phyloP scores from a whole-genome alignment of 2,329 filamentous ascomycete species.

The Blastomyces emzantsi region DNA sequence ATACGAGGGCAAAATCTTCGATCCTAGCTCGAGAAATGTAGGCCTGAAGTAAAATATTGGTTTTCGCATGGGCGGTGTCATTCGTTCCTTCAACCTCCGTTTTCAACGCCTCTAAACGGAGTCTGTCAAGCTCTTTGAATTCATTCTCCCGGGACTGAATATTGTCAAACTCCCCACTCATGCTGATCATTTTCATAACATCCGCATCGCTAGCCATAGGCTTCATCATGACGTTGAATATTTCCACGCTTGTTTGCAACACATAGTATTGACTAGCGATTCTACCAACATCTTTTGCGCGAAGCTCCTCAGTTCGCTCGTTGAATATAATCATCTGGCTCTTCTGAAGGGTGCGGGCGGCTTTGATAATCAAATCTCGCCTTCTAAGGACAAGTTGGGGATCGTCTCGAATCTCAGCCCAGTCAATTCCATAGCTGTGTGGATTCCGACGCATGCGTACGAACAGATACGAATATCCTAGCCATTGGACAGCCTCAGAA shows the following conservation, averaged over 20 bases:
- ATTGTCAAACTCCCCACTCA: constrained; percentile 97
- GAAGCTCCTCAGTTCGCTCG: constrained; percentile 82
- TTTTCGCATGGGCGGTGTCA: constrained; percentile 71
- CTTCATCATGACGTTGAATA: constrained; percentile 94
- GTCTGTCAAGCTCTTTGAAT: constrained; percentile 68
- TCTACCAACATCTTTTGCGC: constrained; percentile 87
- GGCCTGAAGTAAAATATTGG: constrained; percentile 87
- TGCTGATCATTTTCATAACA: constrained; percentile 89
- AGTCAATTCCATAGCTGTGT: constrained; percentile 89
- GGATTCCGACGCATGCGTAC: constrained; percentile 93
- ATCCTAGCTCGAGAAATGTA: constrained; percentile 83
- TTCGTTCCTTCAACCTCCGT: constrained; percentile 67
- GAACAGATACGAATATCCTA: constrained; percentile 95
- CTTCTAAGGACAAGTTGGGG: constrained; percentile 78
- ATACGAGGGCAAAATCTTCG: constrained; percentile 88
- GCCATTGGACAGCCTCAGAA: constrained; percentile 88
- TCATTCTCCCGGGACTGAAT: constrained; percentile 88
- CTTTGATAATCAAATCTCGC: constrained; percentile 77
- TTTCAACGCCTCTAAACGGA: constrained; percentile 61
- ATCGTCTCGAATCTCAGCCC: constrained; percentile 81
- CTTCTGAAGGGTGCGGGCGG: constrained; percentile 74
- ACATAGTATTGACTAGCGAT: constrained; percentile 98
- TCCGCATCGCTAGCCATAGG: constrained; percentile 81
- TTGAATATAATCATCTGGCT: constrained; percentile 99
- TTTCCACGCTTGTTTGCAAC: constrained; percentile 81